A percentile compares a stretch with the other conserved stretches of the same genome.
Conservation (phyloP, 306 rosid genomes). For the Corylus americana region DNA sequence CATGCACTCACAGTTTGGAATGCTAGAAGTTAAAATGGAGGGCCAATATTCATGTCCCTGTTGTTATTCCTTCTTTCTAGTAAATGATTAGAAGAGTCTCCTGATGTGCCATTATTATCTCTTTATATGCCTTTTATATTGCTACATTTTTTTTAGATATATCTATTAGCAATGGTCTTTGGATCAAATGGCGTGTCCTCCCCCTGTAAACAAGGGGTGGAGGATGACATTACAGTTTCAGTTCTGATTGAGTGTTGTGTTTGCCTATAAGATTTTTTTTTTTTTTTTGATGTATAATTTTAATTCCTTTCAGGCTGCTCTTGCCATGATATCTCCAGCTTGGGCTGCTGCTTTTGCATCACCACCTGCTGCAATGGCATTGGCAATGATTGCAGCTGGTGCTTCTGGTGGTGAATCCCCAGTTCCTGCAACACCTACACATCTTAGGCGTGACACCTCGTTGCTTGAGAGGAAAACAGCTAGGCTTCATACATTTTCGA, state of each 20-base stretch:
- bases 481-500: constrained; percentile 85
- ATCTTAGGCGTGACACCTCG: constrained; percentile 83
- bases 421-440: constrained; percentile 52
- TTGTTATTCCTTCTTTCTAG: background rate
- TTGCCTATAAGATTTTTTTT: background rate
- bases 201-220: background rate
- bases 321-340: constrained; percentile 82
- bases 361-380: constrained; percentile 98
- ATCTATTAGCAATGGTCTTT: background rate
- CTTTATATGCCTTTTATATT: background rate
- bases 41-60: background rate
- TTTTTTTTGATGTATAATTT: background rate
- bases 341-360: constrained; percentile 99
- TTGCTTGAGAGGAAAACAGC: constrained; percentile 76
- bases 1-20: background rate
- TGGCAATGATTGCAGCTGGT: constrained; percentile 99
- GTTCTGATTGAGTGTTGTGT: background rate
- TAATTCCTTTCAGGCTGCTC: constrained; percentile 74
- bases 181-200: constrained; percentile 1
- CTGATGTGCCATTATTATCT: background rate
- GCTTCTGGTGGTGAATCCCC: constrained; percentile 82
- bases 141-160: background rate
- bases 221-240: background rate
- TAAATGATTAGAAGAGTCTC: background rate
- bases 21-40: background rate